Evolutionary conservation across 2,329 filamentous ascomycete species (phyloP), one percentile per base, ranked within the genome.

Genomic region (Pseudocercospora macadamiae): DNA sequence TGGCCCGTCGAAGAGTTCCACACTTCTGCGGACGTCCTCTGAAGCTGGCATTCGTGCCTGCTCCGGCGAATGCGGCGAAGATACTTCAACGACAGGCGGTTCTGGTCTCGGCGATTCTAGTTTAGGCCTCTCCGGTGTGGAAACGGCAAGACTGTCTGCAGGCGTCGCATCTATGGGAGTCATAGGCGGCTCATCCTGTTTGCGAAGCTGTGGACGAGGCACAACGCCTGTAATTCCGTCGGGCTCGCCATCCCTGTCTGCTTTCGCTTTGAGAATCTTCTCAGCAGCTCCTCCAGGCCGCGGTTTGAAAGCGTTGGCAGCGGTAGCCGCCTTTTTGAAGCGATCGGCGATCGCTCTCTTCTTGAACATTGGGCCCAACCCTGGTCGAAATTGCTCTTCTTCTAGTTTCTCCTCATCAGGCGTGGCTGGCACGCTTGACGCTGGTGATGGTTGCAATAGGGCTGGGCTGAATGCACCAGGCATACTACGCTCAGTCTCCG

Each of bases 221-320:
- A 97, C 89, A 34, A 97, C 93, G 36, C 88, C 85, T 10, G 89
- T 96, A 64, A 97, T 96, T 2, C 93, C 93, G 76, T 97, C 93
- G 5, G 91, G 89, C 4, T 89, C 91, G 23, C 61, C 77, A n/a
- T 86, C 82, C 32, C 82, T 78, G 61, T 82, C 80, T 52, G 87
- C 84, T 55, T 89, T 71, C 1, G 69, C 68, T 47, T 66, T 66
- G 56, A 74, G 81, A 54, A 96, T 78, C 52, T 89, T 88, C 62
- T 96, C 91, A 52, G 87, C 92, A 19, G 91, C 93, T 64, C 93
- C 93, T 57, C 93, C 93, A 30, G 88, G 87, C 58, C 93, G 86
- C 18, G 93, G 93, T 70, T 93, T 96, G 77, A 97, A 97, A 16
- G 84, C 83, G 45, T 77, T 83, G 9, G 87, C 88, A 21, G 89